Conservation (phyloP, 2,329 filamentous ascomycete genomes). For the Ceratocystis albifundus region DNA sequence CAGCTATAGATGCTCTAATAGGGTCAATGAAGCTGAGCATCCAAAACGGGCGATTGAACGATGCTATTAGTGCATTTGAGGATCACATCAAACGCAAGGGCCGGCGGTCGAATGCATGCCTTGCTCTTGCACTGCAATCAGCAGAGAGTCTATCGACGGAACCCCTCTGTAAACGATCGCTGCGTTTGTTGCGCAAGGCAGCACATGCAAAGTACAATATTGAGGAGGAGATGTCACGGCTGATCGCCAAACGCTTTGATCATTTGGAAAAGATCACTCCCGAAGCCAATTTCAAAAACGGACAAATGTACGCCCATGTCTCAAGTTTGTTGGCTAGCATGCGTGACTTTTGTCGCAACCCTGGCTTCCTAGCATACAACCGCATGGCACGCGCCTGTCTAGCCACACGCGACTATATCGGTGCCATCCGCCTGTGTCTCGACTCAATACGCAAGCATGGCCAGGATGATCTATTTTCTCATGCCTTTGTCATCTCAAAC, state of each 20-base stretch:
- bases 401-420: constrained; percentile 20
- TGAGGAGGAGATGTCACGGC: constrained; percentile 14
- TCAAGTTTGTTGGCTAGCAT: background rate
- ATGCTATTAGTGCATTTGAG: constrained; percentile 15
- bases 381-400: constrained; percentile 19
- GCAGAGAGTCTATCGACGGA: constrained; percentile 9
- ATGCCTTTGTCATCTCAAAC: constrained; percentile 16
- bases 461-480: constrained; percentile 12
- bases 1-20: constrained; percentile 15
- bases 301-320: constrained; percentile 18
- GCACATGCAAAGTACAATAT: constrained; percentile 16
- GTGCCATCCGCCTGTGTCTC: constrained; percentile 15
- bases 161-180: background rate
- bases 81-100: constrained; percentile 15
- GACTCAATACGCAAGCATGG: constrained; percentile 14
- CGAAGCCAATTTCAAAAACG: background rate
- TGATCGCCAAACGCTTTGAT: constrained; percentile 15
- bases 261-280: constrained; percentile 1
- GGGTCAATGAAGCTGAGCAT: constrained; percentile 19
- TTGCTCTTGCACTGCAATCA: constrained; percentile 17
- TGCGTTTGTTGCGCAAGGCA: constrained; percentile 15
- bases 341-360: constrained; percentile 11
- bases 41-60: background rate
- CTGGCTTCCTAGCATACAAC: constrained; percentile 19
- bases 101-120: constrained; percentile 15